Evolutionary conservation across 257 asterid species (phyloP).

Genomic region (Solanum ahanhuiri): DNA sequence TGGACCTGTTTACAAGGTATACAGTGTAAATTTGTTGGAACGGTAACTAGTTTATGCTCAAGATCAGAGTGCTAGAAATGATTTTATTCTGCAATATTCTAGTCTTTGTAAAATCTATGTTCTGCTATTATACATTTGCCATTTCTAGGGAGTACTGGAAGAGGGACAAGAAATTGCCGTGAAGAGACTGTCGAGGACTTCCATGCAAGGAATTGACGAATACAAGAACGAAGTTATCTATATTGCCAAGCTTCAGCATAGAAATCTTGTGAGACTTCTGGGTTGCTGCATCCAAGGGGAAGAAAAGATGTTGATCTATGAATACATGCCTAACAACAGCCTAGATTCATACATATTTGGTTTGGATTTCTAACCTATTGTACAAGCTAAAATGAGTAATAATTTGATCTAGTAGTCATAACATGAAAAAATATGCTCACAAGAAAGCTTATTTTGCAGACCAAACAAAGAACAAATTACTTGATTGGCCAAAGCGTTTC

Average conservation of each 20-base stretch:
- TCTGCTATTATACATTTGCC: background rate
- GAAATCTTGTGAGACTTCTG: slow-evolving; percentile 2
- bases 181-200: slow-evolving; percentile 23
- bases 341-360: slow-evolving; percentile 1
- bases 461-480: background rate
- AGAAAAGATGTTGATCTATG: slow-evolving; percentile 1
- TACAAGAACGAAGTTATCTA: slow-evolving; percentile 23
- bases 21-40: background rate
- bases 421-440: slow-evolving; percentile 4
- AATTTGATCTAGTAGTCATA: background rate
- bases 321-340: slow-evolving; percentile 3
- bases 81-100: background rate
- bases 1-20: slow-evolving; percentile 28
- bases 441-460: slow-evolving; percentile 3
- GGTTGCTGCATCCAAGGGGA: slow-evolving; percentile 5
- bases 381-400: background rate
- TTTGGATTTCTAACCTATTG: background rate
- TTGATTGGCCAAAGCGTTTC: slow-evolving; percentile 20
- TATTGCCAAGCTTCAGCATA: slow-evolving; percentile 23
- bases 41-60: background rate
- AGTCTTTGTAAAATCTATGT: background rate
- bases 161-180: slow-evolving; percentile 23
- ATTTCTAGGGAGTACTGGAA: slow-evolving; percentile 11
- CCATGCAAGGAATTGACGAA: slow-evolving; percentile 23
- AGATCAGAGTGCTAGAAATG: background rate